A percentile compares a stretch with the other conserved stretches of the same genome.
Conservation (phyloP, 164 flowering plant genomes). For the Tinospora cordifolia region DNA sequence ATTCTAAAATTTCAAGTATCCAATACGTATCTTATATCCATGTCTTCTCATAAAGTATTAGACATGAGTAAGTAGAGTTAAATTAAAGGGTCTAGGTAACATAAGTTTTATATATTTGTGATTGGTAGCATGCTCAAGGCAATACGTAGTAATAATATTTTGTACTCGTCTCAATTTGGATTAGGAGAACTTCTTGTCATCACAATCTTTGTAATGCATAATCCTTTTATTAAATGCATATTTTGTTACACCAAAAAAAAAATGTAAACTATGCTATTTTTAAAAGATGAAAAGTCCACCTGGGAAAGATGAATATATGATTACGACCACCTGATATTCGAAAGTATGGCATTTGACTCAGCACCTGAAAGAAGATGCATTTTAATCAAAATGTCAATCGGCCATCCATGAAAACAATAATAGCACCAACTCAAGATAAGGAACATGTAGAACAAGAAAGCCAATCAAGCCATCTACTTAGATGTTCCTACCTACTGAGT, state of each 20-base stretch:
- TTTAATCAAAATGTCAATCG: background rate
- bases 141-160: no score
- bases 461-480: background rate
- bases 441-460: background rate
- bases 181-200: no score
- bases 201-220: no score
- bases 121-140: no score
- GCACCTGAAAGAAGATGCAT: conserved; percentile 43
- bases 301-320: conserved; percentile 91
- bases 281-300: conserved; percentile 33
- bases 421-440: background rate
- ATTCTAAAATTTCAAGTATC: no score
- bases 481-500: background rate
- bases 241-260: background rate
- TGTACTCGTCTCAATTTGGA: no score
- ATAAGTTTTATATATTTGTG: no score
- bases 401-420: background rate
- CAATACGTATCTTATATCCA: no score
- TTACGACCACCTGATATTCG: conserved; percentile 83
- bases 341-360: conserved; percentile 94
- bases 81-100: no score
- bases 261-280: background rate
- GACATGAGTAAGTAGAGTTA: no score
- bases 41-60: no score
- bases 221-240: no score